Base-by-base conservation (phyloP, 139 green algal species). In the Medakamo hakoo region DNA sequence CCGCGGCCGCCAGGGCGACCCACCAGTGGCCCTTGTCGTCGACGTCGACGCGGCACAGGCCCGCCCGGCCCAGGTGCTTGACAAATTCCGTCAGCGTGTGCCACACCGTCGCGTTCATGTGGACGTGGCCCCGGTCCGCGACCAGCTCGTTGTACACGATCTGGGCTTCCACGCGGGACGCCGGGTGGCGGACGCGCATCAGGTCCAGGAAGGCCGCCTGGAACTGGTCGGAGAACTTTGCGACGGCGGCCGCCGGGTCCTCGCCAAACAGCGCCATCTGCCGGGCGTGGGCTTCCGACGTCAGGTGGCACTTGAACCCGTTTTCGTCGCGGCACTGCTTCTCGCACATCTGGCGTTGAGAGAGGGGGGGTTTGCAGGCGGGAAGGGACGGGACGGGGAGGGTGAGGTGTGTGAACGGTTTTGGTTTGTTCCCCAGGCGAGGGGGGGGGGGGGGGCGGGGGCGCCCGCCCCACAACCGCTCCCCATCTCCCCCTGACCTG, bases 291-390 rank as follows among this genome's bases (percentile, higher is more conserved):
- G 74, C 71, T 58, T 94, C 86, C 30, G 72, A 84, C 29, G 73
- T 85, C 48, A 91, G 80, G 73, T 96, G 89, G 70, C 89, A 96
- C 68, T 95, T 97, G 82, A 99, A 99, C 19, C 92, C 92, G 71
- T 99, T 99, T 66, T 97, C 92, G 70, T 99, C 92, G 19, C 92
- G 78, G 71, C 92, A 98, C 71, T 96, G 88, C 76, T 98, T 98
- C 62, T 94, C 76, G 70, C 92, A 99, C 77, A 96, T 86, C 79
- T 99, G 92, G n/a, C n/a, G n/a, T n/a, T n/a, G n/a, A n/a, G n/a
- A n/a, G n/a, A n/a, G n/a, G n/a, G n/a, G n/a, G n/a, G n/a, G n/a
- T n/a, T n/a, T n/a, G 63, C 87, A 95, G n/a, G n/a, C n/a, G n/a
- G n/a, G n/a, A n/a, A n/a, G n/a, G n/a, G n/a, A n/a, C n/a, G n/a